Evolutionary conservation across 1,284 basidiomycete genomes (phyloP).

Genomic region (Microbotryomycetes sp.): DNA sequence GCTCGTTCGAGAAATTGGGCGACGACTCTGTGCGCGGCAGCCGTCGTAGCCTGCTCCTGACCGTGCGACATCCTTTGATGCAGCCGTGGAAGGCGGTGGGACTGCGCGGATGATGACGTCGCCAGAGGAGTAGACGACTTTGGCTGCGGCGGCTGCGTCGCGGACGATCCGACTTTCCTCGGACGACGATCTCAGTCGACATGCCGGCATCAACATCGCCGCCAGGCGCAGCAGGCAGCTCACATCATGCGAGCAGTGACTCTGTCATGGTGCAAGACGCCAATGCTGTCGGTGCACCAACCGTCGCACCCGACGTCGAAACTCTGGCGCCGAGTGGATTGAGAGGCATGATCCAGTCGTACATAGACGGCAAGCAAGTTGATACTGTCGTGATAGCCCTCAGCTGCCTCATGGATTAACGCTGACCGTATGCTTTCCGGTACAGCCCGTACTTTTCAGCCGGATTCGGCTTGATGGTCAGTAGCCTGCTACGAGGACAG

Average conservation of each 20-base stretch:
- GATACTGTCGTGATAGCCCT: background rate
- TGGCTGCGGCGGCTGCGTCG: too few species aligned
- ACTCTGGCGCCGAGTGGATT: background rate
- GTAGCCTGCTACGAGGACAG: conserved; percentile 24
- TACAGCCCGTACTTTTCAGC: conserved; percentile 88
- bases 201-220: too few species aligned
- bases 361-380: background rate
- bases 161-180: too few species aligned
- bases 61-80: background rate
- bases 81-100: too few species aligned
- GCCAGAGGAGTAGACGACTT: too few species aligned
- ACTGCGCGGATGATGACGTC: too few species aligned
- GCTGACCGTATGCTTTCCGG: too few species aligned
- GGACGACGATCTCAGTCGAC: too few species aligned
- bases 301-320: background rate
- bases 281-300: background rate
- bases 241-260: too few species aligned
- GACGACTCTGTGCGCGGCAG: background rate
- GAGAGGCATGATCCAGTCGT: background rate
- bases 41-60: background rate
- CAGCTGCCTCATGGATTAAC: background rate
- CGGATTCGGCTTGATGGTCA: conserved; percentile 89
- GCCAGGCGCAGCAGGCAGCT: too few species aligned
- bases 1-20: background rate
- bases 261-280: background rate